phyloP scores from a whole-genome alignment of 495 filamentous ascomycete genomes.

The Aspergillus avenaceus region DNA sequence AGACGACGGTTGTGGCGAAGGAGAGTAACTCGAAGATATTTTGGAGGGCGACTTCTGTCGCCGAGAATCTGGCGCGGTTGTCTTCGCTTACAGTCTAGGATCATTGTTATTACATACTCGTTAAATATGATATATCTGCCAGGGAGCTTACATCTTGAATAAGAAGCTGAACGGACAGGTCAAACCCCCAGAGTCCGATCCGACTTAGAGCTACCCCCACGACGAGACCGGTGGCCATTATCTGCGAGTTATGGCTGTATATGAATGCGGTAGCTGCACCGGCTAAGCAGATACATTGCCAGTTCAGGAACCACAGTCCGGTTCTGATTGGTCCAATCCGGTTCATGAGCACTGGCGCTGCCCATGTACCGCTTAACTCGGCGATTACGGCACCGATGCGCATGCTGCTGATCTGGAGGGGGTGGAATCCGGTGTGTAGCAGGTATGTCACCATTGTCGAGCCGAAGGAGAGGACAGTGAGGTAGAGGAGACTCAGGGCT shows the following conservation, averaged over 20 bases:
- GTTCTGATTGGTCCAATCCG: constrained; percentile 53
- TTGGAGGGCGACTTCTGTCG: constrained; percentile 57
- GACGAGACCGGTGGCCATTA: constrained; percentile 44
- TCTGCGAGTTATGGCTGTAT: constrained; percentile 22
- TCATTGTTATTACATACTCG: not conserved
- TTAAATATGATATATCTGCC: no score
- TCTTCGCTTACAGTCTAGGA: constrained; percentile 48
- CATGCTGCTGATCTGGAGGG: constrained; percentile 49
- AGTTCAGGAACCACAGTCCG: constrained; percentile 61
- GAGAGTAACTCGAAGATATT: constrained; percentile 64
- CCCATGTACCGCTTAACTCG: constrained; percentile 47
- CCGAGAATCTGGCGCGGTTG: constrained; percentile 55
- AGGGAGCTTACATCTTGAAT: constrained; percentile 55
- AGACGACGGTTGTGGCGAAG: constrained; percentile 57
- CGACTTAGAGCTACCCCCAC: constrained; percentile 54
- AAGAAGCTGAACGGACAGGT: constrained; percentile 60
- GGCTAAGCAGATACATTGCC: constrained; percentile 53
- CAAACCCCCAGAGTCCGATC: constrained; percentile 64
- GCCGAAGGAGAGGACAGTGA: constrained; percentile 56
- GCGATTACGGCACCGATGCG: constrained; percentile 49
- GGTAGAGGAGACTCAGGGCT: constrained; percentile 50
- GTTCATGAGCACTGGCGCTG: constrained; percentile 46
- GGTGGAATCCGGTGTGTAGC: constrained; percentile 49
- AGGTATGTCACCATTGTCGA: constrained; percentile 60
- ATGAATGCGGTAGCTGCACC: constrained; percentile 38